Evolutionary conservation across 495 filamentous ascomycete genomes (phyloP), one percentile per base, ranked within the genome.

Genomic region (Penicillium waksmanii): DNA sequence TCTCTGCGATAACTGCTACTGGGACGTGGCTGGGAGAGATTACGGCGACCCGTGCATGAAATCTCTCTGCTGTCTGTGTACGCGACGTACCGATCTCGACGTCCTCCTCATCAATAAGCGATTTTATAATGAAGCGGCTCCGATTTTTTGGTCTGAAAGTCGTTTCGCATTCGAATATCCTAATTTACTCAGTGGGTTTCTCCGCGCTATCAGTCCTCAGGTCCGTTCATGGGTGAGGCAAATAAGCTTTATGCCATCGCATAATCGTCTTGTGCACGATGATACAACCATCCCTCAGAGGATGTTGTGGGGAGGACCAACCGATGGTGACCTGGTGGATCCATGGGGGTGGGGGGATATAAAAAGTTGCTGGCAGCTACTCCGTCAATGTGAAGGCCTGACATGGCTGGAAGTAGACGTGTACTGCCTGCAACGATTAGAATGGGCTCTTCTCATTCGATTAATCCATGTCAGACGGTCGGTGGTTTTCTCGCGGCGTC

Each of bases 101-200:
- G 31, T 66, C 1, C 51, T 76, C 21, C 53, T 71, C 7, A 53
- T 59, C 38, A 74, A 63, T n/a, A 55, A 55, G 35, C 44, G 53
- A 7, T 50, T 68, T 10, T 66, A 71, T 43, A 51, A 61, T 1
- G 70, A 76, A 35, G 66, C 68, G 3, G 58, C 56, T 11, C 51
- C 44, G n/a, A 47, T 74, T 12, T 66, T 76, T 40, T 74, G 73
- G 58, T 55, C 51, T 2, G 65, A 66, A 27, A 71, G 70, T 48
- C 61, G 55, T 6, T 72, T 75, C 43, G 61, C 64, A 10, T 74
- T 76, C 50, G 65, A 66, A 15, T 54, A 57, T 17, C 60, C 63
- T 0, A 11, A 40, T 15, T 12, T 61, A 0, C 58, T 73, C 4
- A 46, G 27, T 4, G 59, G 62, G 2, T 71, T 73, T 47, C 21